Percentiles rank a stretch among this genome's conserved stretches.
Evolutionary conservation across 2,329 filamentous ascomycete species (phyloP).

Genomic region (Colletotrichum liaoningense): DNA sequence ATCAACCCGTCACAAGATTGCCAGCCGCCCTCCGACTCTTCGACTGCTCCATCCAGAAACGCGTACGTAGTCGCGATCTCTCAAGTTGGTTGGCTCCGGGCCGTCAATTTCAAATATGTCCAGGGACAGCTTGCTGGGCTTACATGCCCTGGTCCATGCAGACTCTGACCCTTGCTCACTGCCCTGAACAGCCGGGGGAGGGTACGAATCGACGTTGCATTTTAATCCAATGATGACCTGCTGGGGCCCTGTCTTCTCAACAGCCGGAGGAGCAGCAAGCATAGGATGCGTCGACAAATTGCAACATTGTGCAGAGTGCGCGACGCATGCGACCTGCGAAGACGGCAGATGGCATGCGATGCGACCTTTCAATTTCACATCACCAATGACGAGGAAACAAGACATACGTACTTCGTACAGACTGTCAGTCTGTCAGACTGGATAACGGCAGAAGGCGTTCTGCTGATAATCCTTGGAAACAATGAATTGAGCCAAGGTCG

Average conservation of each 20-base stretch:
- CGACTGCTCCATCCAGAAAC: not conserved
- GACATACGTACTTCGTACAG: not conserved
- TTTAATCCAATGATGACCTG: conserved; percentile 18
- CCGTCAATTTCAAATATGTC: conserved; percentile 29
- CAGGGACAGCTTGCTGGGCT: conserved; percentile 12
- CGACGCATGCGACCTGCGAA: conserved; percentile 15
- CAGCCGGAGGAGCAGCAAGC: not conserved
- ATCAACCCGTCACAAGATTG: conserved; percentile 2
- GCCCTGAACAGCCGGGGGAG: not conserved
- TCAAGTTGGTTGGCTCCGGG: conserved; percentile 8
- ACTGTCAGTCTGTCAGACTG: conserved; percentile 2
- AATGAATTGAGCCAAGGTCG: not conserved
- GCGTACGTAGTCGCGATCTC: conserved; percentile 5
- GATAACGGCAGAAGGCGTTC: too few relatives aligned
- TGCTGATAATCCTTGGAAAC: too few relatives aligned
- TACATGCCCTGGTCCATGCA: conserved; percentile 5
- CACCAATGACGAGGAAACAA: not conserved
- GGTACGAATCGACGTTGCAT: conserved; percentile 30
- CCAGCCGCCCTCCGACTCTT: not conserved
- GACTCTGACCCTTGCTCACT: conserved; percentile 8
- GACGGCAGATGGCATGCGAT: conserved; percentile 15
- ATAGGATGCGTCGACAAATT: not conserved
- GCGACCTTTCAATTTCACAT: not conserved
- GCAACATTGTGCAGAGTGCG: conserved; percentile 12
- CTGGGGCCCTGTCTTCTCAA: not conserved